Conservation (phyloP, 73 alveolate genomes). For the Tetrahymena malaccensis region DNA sequence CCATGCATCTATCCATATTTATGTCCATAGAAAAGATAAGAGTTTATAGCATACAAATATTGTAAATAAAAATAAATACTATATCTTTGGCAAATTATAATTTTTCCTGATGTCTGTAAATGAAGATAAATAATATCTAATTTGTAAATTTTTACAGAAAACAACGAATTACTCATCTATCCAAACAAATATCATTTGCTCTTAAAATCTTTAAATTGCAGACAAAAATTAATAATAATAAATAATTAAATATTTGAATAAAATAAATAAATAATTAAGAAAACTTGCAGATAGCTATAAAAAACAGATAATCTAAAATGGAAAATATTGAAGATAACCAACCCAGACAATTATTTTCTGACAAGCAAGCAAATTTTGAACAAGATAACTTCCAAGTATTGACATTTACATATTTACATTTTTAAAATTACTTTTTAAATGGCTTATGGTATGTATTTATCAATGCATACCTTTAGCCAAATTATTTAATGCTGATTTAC, state of each 20-base stretch:
- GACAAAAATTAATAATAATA: not conserved
- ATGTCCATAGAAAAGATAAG: not conserved
- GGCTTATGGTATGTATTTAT: not conserved
- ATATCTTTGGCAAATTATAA: not conserved
- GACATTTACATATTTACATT: not conserved
- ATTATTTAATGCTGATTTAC: too few relatives aligned
- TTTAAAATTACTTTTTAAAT: not conserved
- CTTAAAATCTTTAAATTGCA: not conserved
- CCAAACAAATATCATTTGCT: not conserved
- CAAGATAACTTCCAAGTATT: not conserved
- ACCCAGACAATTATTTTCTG: not conserved
- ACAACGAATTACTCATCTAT: not conserved
- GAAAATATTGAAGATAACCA: not conserved
- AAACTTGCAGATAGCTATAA: not conserved
- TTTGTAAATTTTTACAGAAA: too few relatives aligned
- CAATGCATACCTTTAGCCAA: too few relatives aligned
- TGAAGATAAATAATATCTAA: not conserved
- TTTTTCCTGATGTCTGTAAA: not conserved
- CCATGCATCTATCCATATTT: not conserved
- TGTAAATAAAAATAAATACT: not conserved
- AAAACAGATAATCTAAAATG: not conserved
- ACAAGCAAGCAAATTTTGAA: not conserved
- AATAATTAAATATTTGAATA: not conserved
- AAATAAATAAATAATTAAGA: not conserved
- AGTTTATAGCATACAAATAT: not conserved